Conservation (phyloP, 1,284 basidiomycete species). For the Leccinum fallax region DNA sequence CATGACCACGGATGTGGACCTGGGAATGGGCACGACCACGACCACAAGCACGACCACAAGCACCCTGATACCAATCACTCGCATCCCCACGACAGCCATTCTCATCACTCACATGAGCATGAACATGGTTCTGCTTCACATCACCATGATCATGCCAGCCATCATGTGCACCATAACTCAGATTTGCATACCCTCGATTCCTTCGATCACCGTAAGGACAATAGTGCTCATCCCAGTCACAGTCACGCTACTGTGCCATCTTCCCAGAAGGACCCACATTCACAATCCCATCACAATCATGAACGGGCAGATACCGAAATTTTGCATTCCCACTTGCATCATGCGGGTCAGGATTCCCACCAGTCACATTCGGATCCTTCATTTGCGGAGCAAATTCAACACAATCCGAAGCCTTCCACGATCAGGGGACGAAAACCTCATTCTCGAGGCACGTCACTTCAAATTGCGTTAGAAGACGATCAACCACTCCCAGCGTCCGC, state of each 20-base stretch:
- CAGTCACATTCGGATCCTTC: conserved; percentile 31
- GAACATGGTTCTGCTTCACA: conserved; percentile 5
- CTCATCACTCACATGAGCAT: conserved; percentile 11
- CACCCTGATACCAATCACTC: conserved; percentile 32
- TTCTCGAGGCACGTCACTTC: conserved; percentile 37
- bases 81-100: conserved; percentile 24
- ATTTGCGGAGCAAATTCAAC: conserved; percentile 9
- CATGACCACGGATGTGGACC: conserved; percentile 48
- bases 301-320: conserved; percentile 17
- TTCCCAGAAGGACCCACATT: conserved; percentile 34
- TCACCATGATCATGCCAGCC: conserved; percentile 23
- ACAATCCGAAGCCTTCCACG: conserved; percentile 14
- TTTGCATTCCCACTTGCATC: conserved; percentile 16
- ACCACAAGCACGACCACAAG: conserved; percentile 41
- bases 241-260: conserved; percentile 7
- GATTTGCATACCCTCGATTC: conserved; percentile 31
- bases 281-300: conserved; percentile 22
- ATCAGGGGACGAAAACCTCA: conserved; percentile 37
- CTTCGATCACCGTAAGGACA: conserved; percentile 17
- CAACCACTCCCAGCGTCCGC: conserved; percentile 74
- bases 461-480: conserved; percentile 26
- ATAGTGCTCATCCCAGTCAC: conserved; percentile 14
- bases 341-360: conserved; percentile 23
- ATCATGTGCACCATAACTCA: conserved; percentile 33
- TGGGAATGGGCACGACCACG: conserved; percentile 53